Base-by-base conservation (phyloP, 208 protist genomes). In the Trypanosoma grayi region DNA sequence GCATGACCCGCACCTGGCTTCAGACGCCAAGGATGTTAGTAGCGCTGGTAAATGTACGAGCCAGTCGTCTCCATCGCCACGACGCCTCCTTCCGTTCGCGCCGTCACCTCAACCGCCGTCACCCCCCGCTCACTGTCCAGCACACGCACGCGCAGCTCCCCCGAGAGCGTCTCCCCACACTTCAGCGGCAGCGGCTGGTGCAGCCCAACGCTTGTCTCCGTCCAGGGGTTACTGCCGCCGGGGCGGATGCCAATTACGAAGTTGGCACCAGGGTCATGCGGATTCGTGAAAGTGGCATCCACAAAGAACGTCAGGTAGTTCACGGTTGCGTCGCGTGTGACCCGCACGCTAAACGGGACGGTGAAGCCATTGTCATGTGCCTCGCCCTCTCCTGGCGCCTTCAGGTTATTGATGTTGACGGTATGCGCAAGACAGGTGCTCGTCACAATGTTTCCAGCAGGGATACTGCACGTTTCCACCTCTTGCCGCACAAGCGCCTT, bases 271-370 rank as follows among this genome's bases (percentile, higher is more conserved):
- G 77, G 69, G 65, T 92, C 77, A 18, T 69, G 69, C 56, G 62
- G 74, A 58, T 79, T 91, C 24, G 78, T 82, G 69, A 92, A 95
- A 39, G 67, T 73, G 39, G 84, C 81, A 62, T 93, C 83, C 16
- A 93, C 70, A 66, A 81, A 95, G 44, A 95, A 90, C 50, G 83
- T 95, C 40, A 95, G 72, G 72, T 81, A 95, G 76, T 95, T 81
- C 27, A 95, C 66, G 27, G 85, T 93, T n/a, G 78, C 54, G 54
- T 81, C 50, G 43, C 73, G 65, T 4, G 73, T 79, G 28, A 76
- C 79, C 46, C 46, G 46, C 14, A 95, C 51, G 20, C 45, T 75
- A 46, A 93, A 95, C 41, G 71, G 30, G 8, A 77, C 83, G 7
- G 73, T 57, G 60, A 81, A 88, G 37, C 77, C 85, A 13, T 63